Evolutionary conservation across 2,329 filamentous ascomycete genomes (phyloP).

Genomic region (Colletotrichum karsti): DNA sequence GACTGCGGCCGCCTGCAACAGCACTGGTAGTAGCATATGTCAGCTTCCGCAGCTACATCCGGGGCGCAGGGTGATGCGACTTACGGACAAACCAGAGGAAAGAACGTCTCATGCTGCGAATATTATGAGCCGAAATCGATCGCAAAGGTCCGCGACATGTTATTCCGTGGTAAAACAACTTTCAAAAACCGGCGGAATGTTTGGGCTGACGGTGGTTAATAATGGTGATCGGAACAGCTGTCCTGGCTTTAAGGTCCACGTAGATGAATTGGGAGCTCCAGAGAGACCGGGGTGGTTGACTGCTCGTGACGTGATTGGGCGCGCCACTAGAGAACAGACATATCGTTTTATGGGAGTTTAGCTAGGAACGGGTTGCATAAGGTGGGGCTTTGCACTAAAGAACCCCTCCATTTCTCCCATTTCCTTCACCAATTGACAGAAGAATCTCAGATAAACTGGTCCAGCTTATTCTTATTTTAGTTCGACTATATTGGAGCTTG

Average conservation of each 20-base stretch:
- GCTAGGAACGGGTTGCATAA: neutral
- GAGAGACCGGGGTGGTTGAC: slow-evolving; percentile 2
- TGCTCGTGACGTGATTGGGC: slow-evolving; percentile 15
- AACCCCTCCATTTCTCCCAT: neutral
- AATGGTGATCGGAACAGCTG: slow-evolving; percentile 24
- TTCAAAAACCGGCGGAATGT: neutral
- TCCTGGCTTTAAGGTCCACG: slow-evolving; percentile 29
- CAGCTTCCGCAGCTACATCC: slow-evolving; percentile 4
- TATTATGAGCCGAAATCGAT: slow-evolving; percentile 40
- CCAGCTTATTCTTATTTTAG: neutral
- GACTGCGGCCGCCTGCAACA: slow-evolving; percentile 52
- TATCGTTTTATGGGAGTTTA: neutral
- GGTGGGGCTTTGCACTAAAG: slow-evolving; percentile 7
- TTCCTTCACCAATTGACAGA: neutral
- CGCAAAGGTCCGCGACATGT: slow-evolving; percentile 29
- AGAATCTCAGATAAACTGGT: neutral
- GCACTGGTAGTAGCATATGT: slow-evolving; percentile 45
- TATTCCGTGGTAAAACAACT: slow-evolving; percentile 3
- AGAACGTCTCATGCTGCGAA: slow-evolving; percentile 49
- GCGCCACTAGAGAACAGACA: neutral
- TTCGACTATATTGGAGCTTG: neutral
- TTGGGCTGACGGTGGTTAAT: neutral
- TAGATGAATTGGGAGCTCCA: slow-evolving; percentile 22
- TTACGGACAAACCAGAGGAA: slow-evolving; percentile 53
- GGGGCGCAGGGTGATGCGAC: slow-evolving; percentile 29